Percentiles rank a stretch among this genome's conserved stretches.
These are phyloP conservation scores for Chrysopogon serrulatus DNA, from an alignment of 176 grass and related monocot species.

Conservation along the genomic window DNA sequence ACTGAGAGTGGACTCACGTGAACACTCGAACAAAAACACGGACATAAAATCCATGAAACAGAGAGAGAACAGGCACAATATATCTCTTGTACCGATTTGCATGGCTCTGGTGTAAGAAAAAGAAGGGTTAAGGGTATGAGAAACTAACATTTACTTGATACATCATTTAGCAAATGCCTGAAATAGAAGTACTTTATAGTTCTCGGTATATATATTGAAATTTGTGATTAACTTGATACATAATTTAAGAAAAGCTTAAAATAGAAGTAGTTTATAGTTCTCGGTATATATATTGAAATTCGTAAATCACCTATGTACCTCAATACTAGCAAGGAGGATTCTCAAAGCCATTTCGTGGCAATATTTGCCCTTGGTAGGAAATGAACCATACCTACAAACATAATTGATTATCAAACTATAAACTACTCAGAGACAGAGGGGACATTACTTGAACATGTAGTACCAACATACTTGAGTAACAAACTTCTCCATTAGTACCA, in stretches of 20 bases:
- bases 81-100: slow-evolving; percentile 96
- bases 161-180: not conserved
- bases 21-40: slow-evolving; percentile 97
- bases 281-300: not conserved
- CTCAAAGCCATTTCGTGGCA: slow-evolving; percentile 99
- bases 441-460: not conserved
- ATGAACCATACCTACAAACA: slow-evolving; percentile 86
- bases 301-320: slow-evolving; percentile 43
- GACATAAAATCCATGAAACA: slow-evolving; percentile 92
- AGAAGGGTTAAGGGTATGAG: slow-evolving; percentile 4
- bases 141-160: not conserved
- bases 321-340: slow-evolving; percentile 96
- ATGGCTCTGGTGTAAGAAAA: slow-evolving; percentile 70
- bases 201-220: slow-evolving; percentile 1
- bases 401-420: slow-evolving; percentile 20
- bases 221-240: not conserved
- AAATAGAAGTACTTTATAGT: not conserved
- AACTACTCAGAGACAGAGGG: slow-evolving; percentile 1
- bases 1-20: slow-evolving; percentile 57
- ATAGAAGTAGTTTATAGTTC: not conserved
- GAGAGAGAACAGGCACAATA: slow-evolving; percentile 91
- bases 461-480: slow-evolving; percentile 81
- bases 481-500: slow-evolving; percentile 88
- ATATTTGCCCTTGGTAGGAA: slow-evolving; percentile 92
- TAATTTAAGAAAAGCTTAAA: not conserved